A percentile compares a stretch with the other conserved stretches of the same genome.
These are phyloP conservation scores for Euphorbia celastroides DNA, from an alignment of 441 rosid genomes.

Conservation along the genomic window DNA sequence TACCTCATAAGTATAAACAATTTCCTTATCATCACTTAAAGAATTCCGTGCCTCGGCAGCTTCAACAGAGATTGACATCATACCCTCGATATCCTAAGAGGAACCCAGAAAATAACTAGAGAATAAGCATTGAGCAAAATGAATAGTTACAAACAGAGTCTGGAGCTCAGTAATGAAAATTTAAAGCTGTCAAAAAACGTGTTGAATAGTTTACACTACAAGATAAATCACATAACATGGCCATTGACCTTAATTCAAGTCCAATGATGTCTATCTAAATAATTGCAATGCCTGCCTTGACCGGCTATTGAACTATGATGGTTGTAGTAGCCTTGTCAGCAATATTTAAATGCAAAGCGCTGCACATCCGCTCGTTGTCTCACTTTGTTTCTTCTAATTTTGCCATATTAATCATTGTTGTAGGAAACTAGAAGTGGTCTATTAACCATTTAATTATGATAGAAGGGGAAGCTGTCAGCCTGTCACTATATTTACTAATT, in stretches of 20 bases:
- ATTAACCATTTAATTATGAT: too few relatives aligned
- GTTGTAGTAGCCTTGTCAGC: too few relatives aligned
- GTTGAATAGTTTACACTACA: background rate
- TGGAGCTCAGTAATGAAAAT: background rate
- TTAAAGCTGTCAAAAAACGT: too few relatives aligned
- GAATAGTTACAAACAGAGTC: background rate
- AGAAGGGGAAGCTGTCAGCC: too few relatives aligned
- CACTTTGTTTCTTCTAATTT: too few relatives aligned
- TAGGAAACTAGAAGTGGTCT: too few relatives aligned
- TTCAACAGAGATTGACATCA: constrained; percentile 99
- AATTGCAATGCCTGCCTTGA: too few relatives aligned
- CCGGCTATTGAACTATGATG: too few relatives aligned
- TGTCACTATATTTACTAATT: too few relatives aligned
- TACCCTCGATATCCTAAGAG: constrained; percentile 93
- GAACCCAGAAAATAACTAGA: constrained; percentile 14
- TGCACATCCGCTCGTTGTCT: too few relatives aligned
- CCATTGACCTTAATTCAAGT: background rate
- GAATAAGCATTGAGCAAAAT: background rate
- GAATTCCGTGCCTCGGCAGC: constrained; percentile 89
- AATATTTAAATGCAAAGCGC: too few relatives aligned
- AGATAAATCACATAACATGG: background rate
- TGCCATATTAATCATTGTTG: too few relatives aligned
- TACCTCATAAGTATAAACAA: constrained; percentile 94
- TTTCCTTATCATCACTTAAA: constrained; percentile 90
- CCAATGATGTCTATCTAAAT: background rate